Percentiles rank a stretch among this genome's conserved stretches.
Evolutionary conservation across 176 grass and related monocot species (phyloP).

Genomic region (Aegilops umbellulata): DNA sequence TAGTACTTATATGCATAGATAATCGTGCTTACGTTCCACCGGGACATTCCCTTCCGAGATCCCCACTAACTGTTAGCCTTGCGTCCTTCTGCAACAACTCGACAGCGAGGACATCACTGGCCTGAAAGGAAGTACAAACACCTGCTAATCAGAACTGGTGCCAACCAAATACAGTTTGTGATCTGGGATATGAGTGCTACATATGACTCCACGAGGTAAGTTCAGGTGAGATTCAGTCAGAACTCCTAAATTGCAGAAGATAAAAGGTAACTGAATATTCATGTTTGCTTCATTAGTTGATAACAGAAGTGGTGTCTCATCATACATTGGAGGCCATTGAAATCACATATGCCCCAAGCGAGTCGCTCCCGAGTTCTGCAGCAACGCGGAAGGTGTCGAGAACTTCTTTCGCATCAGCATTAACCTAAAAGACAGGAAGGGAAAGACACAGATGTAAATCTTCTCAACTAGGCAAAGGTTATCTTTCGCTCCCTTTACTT

Average conservation of each 20-base stretch:
- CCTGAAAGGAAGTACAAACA: conserved; percentile 40
- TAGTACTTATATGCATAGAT: no score
- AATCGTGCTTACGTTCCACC: no score
- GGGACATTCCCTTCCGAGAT: conserved; percentile 60
- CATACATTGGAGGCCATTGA: conserved; percentile 98
- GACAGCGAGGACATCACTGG: conserved; percentile 87
- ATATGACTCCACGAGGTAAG: background rate
- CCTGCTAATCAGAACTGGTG: background rate
- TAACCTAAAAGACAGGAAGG: conserved; percentile 44
- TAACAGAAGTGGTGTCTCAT: background rate
- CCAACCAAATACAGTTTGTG: background rate
- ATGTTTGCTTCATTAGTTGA: background rate
- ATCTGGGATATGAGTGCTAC: background rate
- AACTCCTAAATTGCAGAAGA: background rate
- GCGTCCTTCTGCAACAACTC: conserved; percentile 96
- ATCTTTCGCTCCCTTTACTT: background rate
- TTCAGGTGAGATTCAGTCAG: background rate
- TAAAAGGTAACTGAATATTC: background rate
- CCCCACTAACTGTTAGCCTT: conserved; percentile 73
- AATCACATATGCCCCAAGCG: conserved; percentile 92
- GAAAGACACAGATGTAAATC: conserved; percentile 16
- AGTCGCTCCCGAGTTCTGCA: conserved; percentile 79
- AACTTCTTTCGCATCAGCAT: conserved; percentile 82
- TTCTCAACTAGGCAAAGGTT: background rate
- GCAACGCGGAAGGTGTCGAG: conserved; percentile 84